These are phyloP conservation scores for Pythium myriotylum DNA, from an alignment of 352 stramenopile species.

Conservation along the genomic window DNA sequence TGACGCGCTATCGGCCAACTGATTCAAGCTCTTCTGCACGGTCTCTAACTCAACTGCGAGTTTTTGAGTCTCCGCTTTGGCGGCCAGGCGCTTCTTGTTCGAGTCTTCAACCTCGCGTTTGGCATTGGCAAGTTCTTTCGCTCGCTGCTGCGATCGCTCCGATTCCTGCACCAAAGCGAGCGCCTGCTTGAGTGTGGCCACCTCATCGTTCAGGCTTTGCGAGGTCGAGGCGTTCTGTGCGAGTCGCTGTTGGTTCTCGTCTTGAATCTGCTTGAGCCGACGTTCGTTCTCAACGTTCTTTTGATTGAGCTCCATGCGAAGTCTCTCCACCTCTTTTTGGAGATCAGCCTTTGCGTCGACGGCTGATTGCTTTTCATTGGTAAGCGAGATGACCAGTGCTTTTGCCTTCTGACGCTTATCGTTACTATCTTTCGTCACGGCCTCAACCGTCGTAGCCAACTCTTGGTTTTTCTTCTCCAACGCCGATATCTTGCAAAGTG, in stretches of 20 bases:
- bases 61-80: constrained; percentile 82
- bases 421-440: constrained; percentile 52
- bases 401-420: constrained; percentile 80
- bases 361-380: constrained; percentile 63
- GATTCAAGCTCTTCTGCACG: constrained; percentile 62
- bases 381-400: constrained; percentile 60
- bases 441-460: constrained; percentile 39
- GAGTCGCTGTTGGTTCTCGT: constrained; percentile 58
- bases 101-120: constrained; percentile 79
- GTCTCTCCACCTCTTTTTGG: constrained; percentile 68
- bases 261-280: constrained; percentile 58
- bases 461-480: constrained; percentile 68
- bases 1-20: constrained; percentile 56
- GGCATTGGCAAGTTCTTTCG: constrained; percentile 60
- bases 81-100: constrained; percentile 82
- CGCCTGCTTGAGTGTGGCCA: constrained; percentile 57
- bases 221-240: constrained; percentile 42
- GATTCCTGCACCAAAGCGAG: constrained; percentile 67
- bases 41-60: constrained; percentile 73
- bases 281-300: constrained; percentile 75
- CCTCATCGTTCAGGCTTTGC: constrained; percentile 62
- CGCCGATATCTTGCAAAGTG: constrained; percentile 40
- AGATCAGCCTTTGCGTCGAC: constrained; percentile 47
- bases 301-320: constrained; percentile 78
- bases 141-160: constrained; percentile 69